These are phyloP conservation scores for Lasiodiplodia sp. DNA, from an alignment of 2,329 filamentous ascomycete genomes.

Conservation along the genomic window DNA sequence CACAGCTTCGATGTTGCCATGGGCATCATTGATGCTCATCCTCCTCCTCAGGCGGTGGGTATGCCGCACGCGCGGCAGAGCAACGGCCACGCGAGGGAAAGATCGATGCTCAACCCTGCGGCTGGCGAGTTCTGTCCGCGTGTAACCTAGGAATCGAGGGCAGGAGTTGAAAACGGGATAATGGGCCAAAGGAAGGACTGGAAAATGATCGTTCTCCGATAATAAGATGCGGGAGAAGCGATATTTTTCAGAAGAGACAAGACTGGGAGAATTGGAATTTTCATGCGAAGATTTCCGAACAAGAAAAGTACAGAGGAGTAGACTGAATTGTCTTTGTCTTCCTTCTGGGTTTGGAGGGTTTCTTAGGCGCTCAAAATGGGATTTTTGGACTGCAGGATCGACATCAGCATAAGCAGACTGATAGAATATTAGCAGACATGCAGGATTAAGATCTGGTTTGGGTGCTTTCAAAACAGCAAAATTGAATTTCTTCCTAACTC, in stretches of 20 bases:
- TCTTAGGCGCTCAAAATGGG: not conserved
- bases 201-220: not conserved
- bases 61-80: not conserved
- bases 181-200: not conserved
- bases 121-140: conserved; percentile 1
- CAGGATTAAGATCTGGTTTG: not conserved
- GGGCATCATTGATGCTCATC: not conserved
- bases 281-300: not conserved
- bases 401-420: not conserved
- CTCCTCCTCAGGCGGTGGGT: not conserved
- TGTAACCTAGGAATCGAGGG: not conserved
- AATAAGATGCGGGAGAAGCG: not conserved
- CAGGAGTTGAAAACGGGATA: too few relatives aligned
- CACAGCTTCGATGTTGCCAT: not conserved
- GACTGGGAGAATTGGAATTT: not conserved
- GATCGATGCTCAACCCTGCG: not conserved
- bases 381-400: not conserved
- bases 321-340: not conserved
- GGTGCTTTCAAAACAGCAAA: not conserved
- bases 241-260: not conserved
- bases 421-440: not conserved
- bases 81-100: not conserved
- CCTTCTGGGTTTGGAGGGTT: not conserved
- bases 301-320: not conserved
- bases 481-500: conserved; percentile 11